Evolutionary conservation across 805 yeast species (phyloP), one percentile per base, ranked within the genome.

Genomic region (Lipomyces anomalus): DNA sequence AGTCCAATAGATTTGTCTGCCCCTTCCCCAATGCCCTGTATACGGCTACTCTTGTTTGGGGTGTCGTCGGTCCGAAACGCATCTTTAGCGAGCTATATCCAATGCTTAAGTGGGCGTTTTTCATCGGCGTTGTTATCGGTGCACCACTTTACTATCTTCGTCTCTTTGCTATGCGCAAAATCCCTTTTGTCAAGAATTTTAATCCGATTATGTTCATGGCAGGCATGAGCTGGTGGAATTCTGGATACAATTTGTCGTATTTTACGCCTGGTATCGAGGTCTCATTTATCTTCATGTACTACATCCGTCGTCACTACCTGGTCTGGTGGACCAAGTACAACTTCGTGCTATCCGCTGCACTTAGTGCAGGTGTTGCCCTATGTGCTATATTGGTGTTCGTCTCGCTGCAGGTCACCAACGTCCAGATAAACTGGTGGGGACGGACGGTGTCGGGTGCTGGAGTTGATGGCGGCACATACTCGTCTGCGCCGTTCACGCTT

Each of bases 381-480:
- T 67, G 79, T 47, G 78, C 76, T 1, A 64, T 78, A 37, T 63
- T 80, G 45, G 73, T 79, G 32, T 81, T 81, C 64, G 76, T 78
- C 57, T 63, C 74, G 1, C 70, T 71, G 3, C 65, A 67, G 47
- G 76, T 70, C 56, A 69, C 74, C 38, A 65, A 67, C 2, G 66
- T 64, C 22, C 50, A 58, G 3, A 42, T 79, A 11, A 50, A 63
- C 34, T 81, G 87, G 87, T 81, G 87, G 87, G 87, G 87, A 1
- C 79, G 78, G 46, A 61, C 48, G n/a, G 71, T 66, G 5, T 53
- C 17, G 5, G 39, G 20, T 6, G 48, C 49, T 7, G 60, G 61
- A 7, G 40, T 55, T 6, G 62, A 56, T 35, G 58, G 52, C 24
- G 50, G 56, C 7, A 48, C 35, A 6, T 57, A 50, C 1, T 22